These are phyloP conservation scores for Gastrodia elata DNA, from an alignment of 106 monocot genomes.

Conservation along the genomic window DNA sequence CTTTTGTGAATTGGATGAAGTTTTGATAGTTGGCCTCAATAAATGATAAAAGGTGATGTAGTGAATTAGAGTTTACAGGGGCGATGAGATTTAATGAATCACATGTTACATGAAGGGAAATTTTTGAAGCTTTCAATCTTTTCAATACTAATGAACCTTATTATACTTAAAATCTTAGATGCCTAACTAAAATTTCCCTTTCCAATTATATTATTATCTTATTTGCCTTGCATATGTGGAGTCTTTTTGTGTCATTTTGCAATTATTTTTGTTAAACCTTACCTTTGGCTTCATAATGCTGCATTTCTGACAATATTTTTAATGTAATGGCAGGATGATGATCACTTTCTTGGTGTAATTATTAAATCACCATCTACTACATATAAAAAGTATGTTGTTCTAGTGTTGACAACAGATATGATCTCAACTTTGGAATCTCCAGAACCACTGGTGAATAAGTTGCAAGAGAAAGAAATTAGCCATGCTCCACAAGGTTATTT, in stretches of 20 bases:
- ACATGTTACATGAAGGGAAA: neutral
- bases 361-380: conserved; percentile 59
- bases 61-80: neutral
- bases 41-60: neutral
- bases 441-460: conserved; percentile 12
- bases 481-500: conserved; percentile 54
- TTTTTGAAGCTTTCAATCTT: neutral
- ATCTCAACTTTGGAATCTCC: conserved; percentile 33
- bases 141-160: neutral
- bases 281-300: neutral
- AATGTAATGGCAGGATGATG: conserved; percentile 57
- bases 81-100: neutral
- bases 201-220: neutral
- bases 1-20: neutral
- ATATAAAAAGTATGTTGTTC: conserved; percentile 66
- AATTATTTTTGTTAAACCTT: too few relatives aligned
- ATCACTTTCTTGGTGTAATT: conserved; percentile 76
- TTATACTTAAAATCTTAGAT: neutral
- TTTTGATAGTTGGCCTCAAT: neutral
- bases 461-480: conserved; percentile 29
- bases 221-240: neutral
- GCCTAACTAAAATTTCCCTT: neutral
- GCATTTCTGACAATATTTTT: conserved; percentile 3
- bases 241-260: neutral
- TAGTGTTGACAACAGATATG: conserved; percentile 59